phyloP scores from a whole-genome alignment of 768 basidiomycete genomes.

The Suillus clintonianus region DNA sequence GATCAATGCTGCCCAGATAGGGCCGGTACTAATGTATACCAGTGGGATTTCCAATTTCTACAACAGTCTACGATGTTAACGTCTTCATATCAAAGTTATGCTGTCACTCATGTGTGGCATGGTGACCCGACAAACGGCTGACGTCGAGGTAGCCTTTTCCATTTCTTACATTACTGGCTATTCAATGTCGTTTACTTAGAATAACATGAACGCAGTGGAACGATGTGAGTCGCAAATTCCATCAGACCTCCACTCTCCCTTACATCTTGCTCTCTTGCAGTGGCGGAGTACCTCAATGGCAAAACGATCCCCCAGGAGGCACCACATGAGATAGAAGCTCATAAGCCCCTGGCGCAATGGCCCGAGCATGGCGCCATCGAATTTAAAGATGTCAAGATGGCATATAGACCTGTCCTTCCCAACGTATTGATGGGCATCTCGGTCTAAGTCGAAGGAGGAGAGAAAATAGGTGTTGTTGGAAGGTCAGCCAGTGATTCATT shows the following conservation, averaged over 20 bases:
- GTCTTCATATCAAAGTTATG: slow-evolving; percentile 35
- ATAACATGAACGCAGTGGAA: slow-evolving; percentile 69
- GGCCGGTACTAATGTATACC: slow-evolving; percentile 71
- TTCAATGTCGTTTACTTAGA: slow-evolving; percentile 32
- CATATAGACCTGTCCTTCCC: slow-evolving; percentile 70
- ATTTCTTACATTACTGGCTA: not conserved
- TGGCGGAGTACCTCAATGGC: slow-evolving; percentile 54
- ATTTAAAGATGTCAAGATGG: slow-evolving; percentile 60
- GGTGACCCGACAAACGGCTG: slow-evolving; percentile 59
- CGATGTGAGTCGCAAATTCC: slow-evolving; percentile 36
- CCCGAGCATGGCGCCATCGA: slow-evolving; percentile 59
- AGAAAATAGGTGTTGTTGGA: slow-evolving; percentile 81
- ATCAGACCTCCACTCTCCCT: not conserved
- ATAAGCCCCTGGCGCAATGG: slow-evolving; percentile 62
- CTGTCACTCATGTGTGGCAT: slow-evolving; percentile 54
- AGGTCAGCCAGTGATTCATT: slow-evolving; percentile 26
- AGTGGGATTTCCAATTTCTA: slow-evolving; percentile 34
- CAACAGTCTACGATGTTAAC: slow-evolving; percentile 1
- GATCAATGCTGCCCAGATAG: slow-evolving; percentile 68
- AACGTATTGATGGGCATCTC: slow-evolving; percentile 69
- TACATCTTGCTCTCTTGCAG: slow-evolving; percentile 30
- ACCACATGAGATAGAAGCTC: slow-evolving; percentile 57
- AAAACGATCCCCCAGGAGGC: slow-evolving; percentile 62
- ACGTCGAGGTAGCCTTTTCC: slow-evolving; percentile 53
- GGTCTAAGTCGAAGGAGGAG: slow-evolving; percentile 57